Conservation (phyloP, 345 rosid species). For the Dipteronia dyeriana region DNA sequence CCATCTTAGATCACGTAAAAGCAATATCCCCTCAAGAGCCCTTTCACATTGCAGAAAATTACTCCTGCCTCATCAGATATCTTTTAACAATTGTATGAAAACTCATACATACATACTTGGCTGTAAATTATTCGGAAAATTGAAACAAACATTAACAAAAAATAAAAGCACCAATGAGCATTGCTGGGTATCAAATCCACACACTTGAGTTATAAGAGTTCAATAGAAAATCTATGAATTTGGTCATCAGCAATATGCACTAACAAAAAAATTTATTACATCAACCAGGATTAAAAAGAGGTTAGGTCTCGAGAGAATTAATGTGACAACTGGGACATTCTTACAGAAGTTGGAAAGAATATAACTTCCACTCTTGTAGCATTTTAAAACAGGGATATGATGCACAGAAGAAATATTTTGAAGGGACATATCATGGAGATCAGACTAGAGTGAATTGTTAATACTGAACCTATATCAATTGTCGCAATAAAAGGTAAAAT, state of each 20-base stretch:
- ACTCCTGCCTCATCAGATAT: background rate
- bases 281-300: too few species aligned
- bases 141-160: background rate
- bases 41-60: background rate
- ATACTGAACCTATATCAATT: background rate
- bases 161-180: background rate
- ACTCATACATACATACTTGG: background rate
- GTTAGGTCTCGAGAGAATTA: background rate
- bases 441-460: background rate
- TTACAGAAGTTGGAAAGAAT: background rate
- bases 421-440: background rate
- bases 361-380: background rate
- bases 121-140: background rate
- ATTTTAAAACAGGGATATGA: background rate
- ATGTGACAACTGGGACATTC: background rate
- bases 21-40: constrained; percentile 5
- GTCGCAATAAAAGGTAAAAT: background rate
- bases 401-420: background rate
- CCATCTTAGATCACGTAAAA: background rate
- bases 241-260: background rate
- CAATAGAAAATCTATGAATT: background rate
- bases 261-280: background rate
- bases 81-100: background rate
- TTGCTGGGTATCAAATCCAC: background rate
- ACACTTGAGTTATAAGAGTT: background rate